Conservation (phyloP, 1,284 basidiomycete genomes). For the Limonomyces culmigenus region DNA sequence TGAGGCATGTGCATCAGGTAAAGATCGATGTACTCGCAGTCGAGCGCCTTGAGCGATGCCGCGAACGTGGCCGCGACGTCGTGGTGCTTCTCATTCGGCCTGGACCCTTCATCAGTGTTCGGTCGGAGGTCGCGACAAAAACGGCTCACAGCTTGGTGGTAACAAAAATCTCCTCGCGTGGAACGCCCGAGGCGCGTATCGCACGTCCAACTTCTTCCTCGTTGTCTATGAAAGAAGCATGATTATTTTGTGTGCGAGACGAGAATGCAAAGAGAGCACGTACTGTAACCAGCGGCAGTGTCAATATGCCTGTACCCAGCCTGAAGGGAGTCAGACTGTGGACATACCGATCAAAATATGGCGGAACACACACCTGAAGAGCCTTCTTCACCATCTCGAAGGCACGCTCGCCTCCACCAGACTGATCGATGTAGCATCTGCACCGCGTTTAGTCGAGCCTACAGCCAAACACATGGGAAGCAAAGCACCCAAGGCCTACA, state of each 20-base stretch:
- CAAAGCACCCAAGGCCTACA: neutral
- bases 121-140: no score
- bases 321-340: no score
- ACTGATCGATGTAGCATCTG: neutral
- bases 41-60: constrained; percentile 32
- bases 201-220: constrained; percentile 31
- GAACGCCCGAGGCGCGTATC: constrained; percentile 25
- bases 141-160: constrained; percentile 31
- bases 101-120: no score
- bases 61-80: no score
- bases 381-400: constrained; percentile 53
- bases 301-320: constrained; percentile 23
- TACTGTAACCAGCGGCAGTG: constrained; percentile 13
- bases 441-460: neutral
- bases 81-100: no score
- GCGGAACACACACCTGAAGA: no score
- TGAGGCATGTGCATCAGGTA: constrained; percentile 51
- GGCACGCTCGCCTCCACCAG: constrained; percentile 26
- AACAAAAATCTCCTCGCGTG: constrained; percentile 30
- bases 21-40: constrained; percentile 51
- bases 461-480: neutral
- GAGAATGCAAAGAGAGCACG: neutral
- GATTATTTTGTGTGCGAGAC: constrained; percentile 9
- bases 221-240: constrained; percentile 16
- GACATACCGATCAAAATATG: no score